phyloP scores from a whole-genome alignment of 176 grass and related monocot species.

The Triticum timopheevii region DNA sequence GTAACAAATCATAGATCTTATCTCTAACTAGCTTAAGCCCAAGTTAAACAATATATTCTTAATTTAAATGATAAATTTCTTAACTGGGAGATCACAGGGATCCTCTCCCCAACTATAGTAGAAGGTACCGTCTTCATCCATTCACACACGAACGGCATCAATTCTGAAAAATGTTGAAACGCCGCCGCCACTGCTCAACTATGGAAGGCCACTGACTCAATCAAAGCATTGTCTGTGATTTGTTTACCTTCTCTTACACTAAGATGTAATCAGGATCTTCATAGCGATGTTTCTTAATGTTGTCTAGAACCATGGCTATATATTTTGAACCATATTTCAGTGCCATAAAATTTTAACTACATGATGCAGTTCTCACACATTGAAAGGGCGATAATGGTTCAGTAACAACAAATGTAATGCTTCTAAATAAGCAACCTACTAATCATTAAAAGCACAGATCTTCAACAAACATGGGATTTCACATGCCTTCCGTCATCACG shows the following conservation, averaged over 20 bases:
- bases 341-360: neutral
- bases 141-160: neutral
- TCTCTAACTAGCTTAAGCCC: too few species aligned
- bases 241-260: neutral
- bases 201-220: neutral
- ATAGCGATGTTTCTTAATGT: neutral
- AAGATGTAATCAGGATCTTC: neutral
- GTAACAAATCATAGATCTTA: too few species aligned
- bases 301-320: neutral
- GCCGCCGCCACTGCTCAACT: too few species aligned
- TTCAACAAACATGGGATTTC: constrained; percentile 14
- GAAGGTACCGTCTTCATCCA: neutral
- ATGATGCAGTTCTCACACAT: neutral
- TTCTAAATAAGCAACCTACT: neutral
- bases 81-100: neutral
- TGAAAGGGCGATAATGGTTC: neutral
- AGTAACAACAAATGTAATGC: neutral
- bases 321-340: neutral
- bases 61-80: neutral
- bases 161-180: too few species aligned
- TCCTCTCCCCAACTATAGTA: neutral
- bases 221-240: neutral
- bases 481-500: constrained; percentile 84
- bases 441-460: constrained; percentile 20
- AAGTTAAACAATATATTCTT: neutral